Evolutionary conservation across 352 stramenopile genomes (phyloP), one percentile per base, ranked within the genome.

Genomic region (Globisporangium recalcitrans): DNA sequence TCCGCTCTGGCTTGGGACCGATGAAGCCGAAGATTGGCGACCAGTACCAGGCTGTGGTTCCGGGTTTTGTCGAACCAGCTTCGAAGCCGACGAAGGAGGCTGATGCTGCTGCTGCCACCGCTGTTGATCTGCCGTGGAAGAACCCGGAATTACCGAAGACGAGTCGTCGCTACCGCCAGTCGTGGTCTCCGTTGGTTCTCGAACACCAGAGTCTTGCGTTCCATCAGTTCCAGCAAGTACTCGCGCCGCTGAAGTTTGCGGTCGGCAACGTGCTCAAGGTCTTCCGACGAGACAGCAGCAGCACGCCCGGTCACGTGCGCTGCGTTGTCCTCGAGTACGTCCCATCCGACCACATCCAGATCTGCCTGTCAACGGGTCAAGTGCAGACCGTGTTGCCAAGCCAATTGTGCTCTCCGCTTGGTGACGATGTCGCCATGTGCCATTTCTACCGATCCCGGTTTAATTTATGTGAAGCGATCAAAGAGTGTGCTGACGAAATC

Each of bases 251-350:
- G 11, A 82, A 73, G 22, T 91, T 83, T 48, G 74, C 76, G 9
- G 65, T 86, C 13, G 82, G 85, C 16, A 90, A 92, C 48, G 73
- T 94, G 21, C 74, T 94, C 52, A 90, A 86, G 53, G 68, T 72
- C 1, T 92, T 82, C 14, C 66, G 71, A 1, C 55, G 64, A 22
- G 63, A 72, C 40, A 27, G 52, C 7, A 24, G 52, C 9, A 74
- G 62, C 34, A 70, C 66, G 0, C 72, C 72, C 48, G 80, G 82
- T 27, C 79, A 91, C 55, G 68, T 89, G 54, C 80, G 85, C 11
- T 82, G 74, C 46, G 74, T 94, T 52, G 70, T 94, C 14, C 57
- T 90, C 48, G 73, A 83, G n/a, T 71, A 71, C 56, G 40, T 66
- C 0, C 51, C 71, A 16, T 70, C 70, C 14, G 73, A 88, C 21